phyloP scores from a whole-genome alignment of 352 stramenopile genomes.

The Lagenidium giganteum region DNA sequence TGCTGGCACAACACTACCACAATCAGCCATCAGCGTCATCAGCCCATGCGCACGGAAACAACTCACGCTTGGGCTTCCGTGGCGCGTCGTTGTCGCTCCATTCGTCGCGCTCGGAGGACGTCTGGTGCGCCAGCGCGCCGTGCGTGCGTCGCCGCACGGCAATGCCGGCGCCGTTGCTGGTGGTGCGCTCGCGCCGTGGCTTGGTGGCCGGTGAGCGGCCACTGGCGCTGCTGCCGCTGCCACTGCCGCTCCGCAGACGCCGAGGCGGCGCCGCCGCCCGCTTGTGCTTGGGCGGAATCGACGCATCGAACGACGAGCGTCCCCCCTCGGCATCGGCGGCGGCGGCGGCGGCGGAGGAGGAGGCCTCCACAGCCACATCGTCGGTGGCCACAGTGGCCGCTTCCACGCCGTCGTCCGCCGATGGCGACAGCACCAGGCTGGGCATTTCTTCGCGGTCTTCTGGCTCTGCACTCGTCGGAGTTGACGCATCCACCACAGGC shows the following conservation, averaged over 20 bases:
- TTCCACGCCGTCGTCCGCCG: no score
- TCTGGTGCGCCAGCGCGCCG: slow-evolving; percentile 17
- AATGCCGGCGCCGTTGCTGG: slow-evolving; percentile 22
- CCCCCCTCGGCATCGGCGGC: not conserved
- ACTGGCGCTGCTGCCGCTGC: slow-evolving; percentile 34
- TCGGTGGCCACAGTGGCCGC: no score
- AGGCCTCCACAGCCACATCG: no score
- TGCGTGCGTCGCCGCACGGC: slow-evolving; percentile 32
- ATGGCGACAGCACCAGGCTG: no score
- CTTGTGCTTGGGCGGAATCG: slow-evolving; percentile 35
- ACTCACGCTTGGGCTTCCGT: slow-evolving; percentile 11
- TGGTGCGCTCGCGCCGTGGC: slow-evolving; percentile 11
- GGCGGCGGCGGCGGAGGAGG: not conserved
- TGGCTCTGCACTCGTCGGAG: no score
- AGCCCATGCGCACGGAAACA: not conserved
- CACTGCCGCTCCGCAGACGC: slow-evolving; percentile 46
- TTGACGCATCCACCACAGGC: no score
- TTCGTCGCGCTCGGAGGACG: slow-evolving; percentile 24
- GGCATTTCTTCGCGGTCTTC: no score
- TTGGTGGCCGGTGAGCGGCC: slow-evolving; percentile 6
- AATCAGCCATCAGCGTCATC: not conserved
- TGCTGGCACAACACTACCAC: slow-evolving; percentile 2
- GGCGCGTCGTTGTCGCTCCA: slow-evolving; percentile 23
- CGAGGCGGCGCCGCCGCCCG: slow-evolving; percentile 18
- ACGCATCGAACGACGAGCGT: not conserved